Evolutionary conservation across 1,284 basidiomycete genomes (phyloP).

Genomic region (Tilletia walkeri): DNA sequence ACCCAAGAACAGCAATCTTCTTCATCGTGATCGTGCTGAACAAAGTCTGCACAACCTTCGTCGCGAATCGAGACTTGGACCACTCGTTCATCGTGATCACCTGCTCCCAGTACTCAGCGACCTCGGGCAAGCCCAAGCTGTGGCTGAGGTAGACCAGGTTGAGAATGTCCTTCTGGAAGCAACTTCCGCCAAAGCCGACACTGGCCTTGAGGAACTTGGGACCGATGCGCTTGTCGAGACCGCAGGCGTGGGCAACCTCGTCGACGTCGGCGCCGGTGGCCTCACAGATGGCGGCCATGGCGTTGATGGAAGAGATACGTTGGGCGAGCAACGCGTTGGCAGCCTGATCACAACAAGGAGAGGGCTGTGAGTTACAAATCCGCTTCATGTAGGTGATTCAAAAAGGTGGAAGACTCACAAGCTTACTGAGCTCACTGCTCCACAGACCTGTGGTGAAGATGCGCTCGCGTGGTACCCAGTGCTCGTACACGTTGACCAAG

Average conservation of each 20-base stretch:
- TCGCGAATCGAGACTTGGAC: constrained; percentile 54
- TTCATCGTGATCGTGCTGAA: constrained; percentile 98
- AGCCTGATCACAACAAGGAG: constrained; percentile 59
- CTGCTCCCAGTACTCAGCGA: constrained; percentile 88
- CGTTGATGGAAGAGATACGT: constrained; percentile 96
- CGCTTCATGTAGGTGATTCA: not conserved
- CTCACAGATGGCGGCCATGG: constrained; percentile 97
- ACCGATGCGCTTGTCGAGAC: constrained; percentile 87
- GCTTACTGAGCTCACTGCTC: constrained; percentile 97
- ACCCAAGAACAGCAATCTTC: constrained; percentile 93
- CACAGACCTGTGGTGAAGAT: constrained; percentile 95
- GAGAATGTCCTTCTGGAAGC: constrained; percentile 87
- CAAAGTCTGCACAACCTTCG: constrained; percentile 65
- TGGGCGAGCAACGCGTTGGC: constrained; percentile 96
- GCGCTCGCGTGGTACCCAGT: constrained; percentile 86
- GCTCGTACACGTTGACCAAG: constrained; percentile 78
- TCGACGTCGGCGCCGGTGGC: constrained; percentile 99
- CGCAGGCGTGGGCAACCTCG: constrained; percentile 92
- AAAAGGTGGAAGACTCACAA: constrained; percentile 57
- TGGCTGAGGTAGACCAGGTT: constrained; percentile 93
- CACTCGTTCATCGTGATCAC: constrained; percentile 56
- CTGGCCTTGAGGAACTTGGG: constrained; percentile 92
- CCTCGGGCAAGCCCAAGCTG: constrained; percentile 87
- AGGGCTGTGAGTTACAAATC: not conserved
- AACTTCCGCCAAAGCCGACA: constrained; percentile 95